Percentiles rank a stretch among this genome's conserved stretches.
These are phyloP conservation scores for Beta lomatogona DNA, from an alignment of 179 eudicot species.

Conservation along the genomic window DNA sequence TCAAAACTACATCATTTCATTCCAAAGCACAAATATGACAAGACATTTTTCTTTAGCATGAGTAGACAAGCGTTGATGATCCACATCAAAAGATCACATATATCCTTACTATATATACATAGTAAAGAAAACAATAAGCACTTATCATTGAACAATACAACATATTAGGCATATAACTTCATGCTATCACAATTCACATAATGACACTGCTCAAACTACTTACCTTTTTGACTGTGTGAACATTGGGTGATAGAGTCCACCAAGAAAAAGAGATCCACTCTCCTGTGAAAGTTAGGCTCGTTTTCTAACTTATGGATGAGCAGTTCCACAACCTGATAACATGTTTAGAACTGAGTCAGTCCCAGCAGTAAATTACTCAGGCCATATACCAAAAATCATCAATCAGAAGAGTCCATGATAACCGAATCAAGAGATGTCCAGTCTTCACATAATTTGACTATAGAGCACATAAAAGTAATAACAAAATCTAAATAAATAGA, in stretches of 20 bases:
- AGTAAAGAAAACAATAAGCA: background rate
- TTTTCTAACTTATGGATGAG: slow-evolving; percentile 79
- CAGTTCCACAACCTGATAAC: slow-evolving; percentile 83
- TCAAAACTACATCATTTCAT: slow-evolving; percentile 6
- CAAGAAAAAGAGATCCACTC: slow-evolving; percentile 89
- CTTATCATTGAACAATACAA: background rate
- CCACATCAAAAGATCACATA: background rate
- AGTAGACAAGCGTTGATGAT: background rate
- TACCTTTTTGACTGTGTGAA: slow-evolving; percentile 92
- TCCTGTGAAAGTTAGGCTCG: slow-evolving; percentile 77
- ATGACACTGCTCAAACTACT: background rate
- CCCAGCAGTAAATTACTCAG: background rate
- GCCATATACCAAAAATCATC: background rate
- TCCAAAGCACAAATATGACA: background rate
- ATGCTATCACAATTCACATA: background rate
- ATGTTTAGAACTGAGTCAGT: slow-evolving; percentile 2
- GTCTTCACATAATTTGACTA: background rate
- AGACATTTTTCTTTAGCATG: background rate
- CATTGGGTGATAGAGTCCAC: slow-evolving; percentile 97
- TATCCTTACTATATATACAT: too few species aligned
- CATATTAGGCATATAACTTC: background rate
- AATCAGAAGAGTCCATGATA: background rate
- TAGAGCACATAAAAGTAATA: background rate
- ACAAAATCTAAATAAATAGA: background rate
- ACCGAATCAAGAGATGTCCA: background rate